Percentiles rank a stretch among this genome's conserved stretches.
Evolutionary conservation across 2,329 filamentous ascomycete species (phyloP).

Genomic region (Mollisiaceae sp.): DNA sequence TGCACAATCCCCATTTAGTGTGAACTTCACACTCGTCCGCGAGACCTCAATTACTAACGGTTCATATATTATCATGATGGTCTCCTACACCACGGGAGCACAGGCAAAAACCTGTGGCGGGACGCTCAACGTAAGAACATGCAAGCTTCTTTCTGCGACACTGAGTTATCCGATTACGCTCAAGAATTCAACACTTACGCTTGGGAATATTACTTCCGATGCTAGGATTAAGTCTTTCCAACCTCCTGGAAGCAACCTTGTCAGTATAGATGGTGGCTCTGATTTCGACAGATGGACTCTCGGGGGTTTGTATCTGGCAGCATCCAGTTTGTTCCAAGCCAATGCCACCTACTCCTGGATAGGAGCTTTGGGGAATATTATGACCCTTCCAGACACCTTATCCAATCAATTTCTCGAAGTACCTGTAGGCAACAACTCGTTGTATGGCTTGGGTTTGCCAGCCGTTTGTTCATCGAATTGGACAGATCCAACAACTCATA

Average conservation of each 20-base stretch:
- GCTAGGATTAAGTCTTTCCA: slow-evolving; percentile 1
- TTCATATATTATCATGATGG: slow-evolving; percentile 3
- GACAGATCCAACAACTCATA: slow-evolving; percentile 24
- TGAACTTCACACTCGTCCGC: neutral
- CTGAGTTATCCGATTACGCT: slow-evolving; percentile 6
- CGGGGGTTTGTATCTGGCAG: slow-evolving; percentile 19
- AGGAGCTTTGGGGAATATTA: neutral
- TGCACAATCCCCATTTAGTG: slow-evolving; percentile 1
- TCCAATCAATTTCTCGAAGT: slow-evolving; percentile 5
- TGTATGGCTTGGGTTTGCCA: neutral
- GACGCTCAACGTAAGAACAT: neutral
- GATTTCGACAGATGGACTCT: slow-evolving; percentile 19
- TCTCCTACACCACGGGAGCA: neutral
- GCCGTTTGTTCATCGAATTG: slow-evolving; percentile 18
- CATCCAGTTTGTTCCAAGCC: slow-evolving; percentile 14
- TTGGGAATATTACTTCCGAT: neutral
- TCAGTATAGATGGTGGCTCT: slow-evolving; percentile 1
- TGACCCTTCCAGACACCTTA: neutral
- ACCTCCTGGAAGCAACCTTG: neutral
- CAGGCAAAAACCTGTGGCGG: neutral
- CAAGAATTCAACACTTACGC: neutral
- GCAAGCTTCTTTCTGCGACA: slow-evolving; percentile 5
- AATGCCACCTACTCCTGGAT: slow-evolving; percentile 13
- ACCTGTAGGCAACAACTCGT: neutral
- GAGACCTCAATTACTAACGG: neutral